Conservation (phyloP, 169 alveolate species). For the Plasmodium gaboni region DNA sequence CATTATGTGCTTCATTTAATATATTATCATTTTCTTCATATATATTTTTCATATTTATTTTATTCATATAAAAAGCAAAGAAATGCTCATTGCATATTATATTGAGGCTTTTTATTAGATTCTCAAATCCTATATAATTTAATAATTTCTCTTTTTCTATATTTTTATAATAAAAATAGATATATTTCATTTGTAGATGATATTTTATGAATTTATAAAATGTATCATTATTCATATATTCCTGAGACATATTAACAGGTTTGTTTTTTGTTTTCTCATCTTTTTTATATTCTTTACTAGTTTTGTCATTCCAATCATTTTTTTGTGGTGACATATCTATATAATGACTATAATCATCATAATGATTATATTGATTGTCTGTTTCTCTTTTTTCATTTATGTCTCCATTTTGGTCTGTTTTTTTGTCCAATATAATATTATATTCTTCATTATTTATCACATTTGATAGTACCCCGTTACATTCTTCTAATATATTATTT, state of each 20-base stretch:
- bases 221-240: not conserved
- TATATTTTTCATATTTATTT: conserved; percentile 18
- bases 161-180: conserved; percentile 4
- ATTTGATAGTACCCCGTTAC: too few relatives aligned
- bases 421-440: not conserved
- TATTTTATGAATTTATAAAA: not conserved
- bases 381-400: not conserved
- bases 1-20: not conserved
- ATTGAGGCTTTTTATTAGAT: conserved; percentile 44
- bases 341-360: too few relatives aligned
- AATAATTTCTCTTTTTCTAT: not conserved
- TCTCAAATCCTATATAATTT: conserved; percentile 19
- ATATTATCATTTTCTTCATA: conserved; percentile 10
- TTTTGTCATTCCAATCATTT: too few relatives aligned
- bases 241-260: too few relatives aligned
- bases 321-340: too few relatives aligned
- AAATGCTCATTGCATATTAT: conserved; percentile 27
- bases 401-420: not conserved
- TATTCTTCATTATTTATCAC: not conserved
- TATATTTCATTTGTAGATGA: not conserved
- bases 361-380: too few relatives aligned
- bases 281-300: too few relatives aligned
- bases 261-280: too few relatives aligned
- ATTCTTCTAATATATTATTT: not conserved
- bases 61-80: conserved; percentile 52